Conservation (phyloP, 768 basidiomycete species). For the Pleurotus citrinopileatus region DNA sequence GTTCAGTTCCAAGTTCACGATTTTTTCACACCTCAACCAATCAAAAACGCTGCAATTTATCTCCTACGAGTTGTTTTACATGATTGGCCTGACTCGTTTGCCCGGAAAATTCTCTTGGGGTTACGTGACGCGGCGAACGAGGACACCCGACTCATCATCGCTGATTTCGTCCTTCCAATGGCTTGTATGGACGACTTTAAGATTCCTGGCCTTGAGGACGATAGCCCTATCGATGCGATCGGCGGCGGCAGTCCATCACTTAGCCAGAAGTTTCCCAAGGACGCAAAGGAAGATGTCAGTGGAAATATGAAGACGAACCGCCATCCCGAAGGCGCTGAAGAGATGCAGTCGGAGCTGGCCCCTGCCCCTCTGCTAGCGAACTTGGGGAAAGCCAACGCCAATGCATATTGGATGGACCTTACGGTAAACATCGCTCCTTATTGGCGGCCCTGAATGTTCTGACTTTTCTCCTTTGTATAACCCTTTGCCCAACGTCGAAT, state of each 20-base stretch:
- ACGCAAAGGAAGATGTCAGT: conserved; percentile 11
- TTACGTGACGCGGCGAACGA: conserved; percentile 44
- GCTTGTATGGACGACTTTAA: conserved; percentile 58
- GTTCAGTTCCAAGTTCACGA: conserved; percentile 67
- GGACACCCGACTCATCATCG: conserved; percentile 62
- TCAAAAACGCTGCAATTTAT: conserved; percentile 56
- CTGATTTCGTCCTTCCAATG: conserved; percentile 67
- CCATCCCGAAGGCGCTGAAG: conserved; percentile 40
- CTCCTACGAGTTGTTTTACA: conserved; percentile 71
- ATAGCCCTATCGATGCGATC: background rate
- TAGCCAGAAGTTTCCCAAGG: background rate
- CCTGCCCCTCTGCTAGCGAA: conserved; percentile 69
- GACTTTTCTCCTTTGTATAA: background rate
- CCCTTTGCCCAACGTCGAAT: background rate
- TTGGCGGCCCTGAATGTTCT: conserved; percentile 4
- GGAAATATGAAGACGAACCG: background rate
- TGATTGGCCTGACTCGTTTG: conserved; percentile 71
- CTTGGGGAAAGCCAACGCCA: conserved; percentile 68
- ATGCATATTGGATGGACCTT: conserved; percentile 70
- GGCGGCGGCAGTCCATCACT: no score
- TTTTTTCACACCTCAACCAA: conserved; percentile 68
- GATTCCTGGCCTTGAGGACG: background rate
- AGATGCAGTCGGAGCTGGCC: conserved; percentile 50
- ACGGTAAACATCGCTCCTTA: conserved; percentile 37
- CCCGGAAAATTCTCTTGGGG: conserved; percentile 40